A percentile compares a stretch with the other conserved stretches of the same genome.
These are phyloP conservation scores for Diaporthe citriasiana DNA, from an alignment of 2,329 filamentous ascomycete genomes.

Conservation along the genomic window DNA sequence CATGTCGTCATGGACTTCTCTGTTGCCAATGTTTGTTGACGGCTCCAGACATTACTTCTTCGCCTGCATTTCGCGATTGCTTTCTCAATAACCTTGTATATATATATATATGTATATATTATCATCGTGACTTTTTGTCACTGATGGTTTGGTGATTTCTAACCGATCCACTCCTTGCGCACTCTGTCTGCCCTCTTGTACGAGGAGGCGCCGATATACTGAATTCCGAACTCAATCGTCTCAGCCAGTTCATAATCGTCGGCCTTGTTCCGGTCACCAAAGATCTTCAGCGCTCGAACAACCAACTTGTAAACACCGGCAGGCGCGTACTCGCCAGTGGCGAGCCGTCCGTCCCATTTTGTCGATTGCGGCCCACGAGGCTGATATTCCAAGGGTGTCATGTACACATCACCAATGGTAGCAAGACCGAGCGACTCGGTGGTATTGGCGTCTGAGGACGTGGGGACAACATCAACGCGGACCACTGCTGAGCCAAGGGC, in stretches of 20 bases:
- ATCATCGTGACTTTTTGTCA: background rate
- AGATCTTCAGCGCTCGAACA: conserved; percentile 64
- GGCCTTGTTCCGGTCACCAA: conserved; percentile 60
- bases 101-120: too few species aligned
- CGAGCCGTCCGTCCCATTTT: conserved; percentile 63
- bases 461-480: conserved; percentile 60
- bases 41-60: background rate
- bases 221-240: conserved; percentile 60
- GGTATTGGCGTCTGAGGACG: conserved; percentile 47
- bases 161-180: conserved; percentile 5
- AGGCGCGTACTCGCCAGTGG: conserved; percentile 62
- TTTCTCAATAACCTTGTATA: background rate
- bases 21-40: background rate
- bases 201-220: conserved; percentile 51
- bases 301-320: conserved; percentile 65
- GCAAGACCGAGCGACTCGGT: conserved; percentile 54
- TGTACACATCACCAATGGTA: conserved; percentile 59
- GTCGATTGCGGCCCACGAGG: conserved; percentile 49
- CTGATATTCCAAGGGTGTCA: conserved; percentile 55
- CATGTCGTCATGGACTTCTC: background rate
- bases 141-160: background rate
- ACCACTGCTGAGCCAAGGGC: conserved; percentile 62
- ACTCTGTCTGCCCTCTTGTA: conserved; percentile 16
- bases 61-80: background rate
- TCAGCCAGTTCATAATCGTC: conserved; percentile 63